Evolutionary conservation across 2,329 filamentous ascomycete genomes (phyloP).

Genomic region (Xylariaceae sp.): DNA sequence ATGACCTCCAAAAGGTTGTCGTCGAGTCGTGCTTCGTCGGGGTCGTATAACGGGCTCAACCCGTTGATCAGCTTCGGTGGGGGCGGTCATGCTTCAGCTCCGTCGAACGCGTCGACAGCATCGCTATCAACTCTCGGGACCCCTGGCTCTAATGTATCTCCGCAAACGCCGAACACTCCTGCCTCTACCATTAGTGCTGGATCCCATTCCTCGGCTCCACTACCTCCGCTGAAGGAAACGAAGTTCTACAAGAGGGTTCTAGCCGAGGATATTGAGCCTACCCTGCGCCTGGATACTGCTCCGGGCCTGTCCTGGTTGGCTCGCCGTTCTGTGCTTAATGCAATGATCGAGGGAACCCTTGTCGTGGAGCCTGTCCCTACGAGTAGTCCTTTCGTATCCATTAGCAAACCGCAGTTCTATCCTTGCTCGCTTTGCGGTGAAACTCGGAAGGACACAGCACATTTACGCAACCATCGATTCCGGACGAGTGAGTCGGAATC

Average conservation of each 20-base stretch:
- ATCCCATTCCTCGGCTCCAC: constrained; percentile 44
- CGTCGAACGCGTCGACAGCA: constrained; percentile 62
- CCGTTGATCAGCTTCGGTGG: constrained; percentile 55
- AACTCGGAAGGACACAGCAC: constrained; percentile 67
- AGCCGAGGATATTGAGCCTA: constrained; percentile 91
- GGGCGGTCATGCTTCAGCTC: constrained; percentile 49
- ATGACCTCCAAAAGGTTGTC: constrained; percentile 65
- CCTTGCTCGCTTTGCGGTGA: constrained; percentile 92
- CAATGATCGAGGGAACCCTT: constrained; percentile 82
- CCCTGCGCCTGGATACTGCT: constrained; percentile 83
- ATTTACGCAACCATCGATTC: constrained; percentile 84
- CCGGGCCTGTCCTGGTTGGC: constrained; percentile 94
- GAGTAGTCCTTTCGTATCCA: constrained; percentile 51
- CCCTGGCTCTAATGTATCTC: constrained; percentile 54
- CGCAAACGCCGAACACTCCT: constrained; percentile 61
- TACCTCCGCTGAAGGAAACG: constrained; percentile 79
- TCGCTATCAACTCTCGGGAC: constrained; percentile 55
- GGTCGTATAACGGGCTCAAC: constrained; percentile 67
- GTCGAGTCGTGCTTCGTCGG: constrained; percentile 70
- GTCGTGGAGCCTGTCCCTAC: constrained; percentile 86
- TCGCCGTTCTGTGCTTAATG: constrained; percentile 78
- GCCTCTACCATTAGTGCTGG: constrained; percentile 54
- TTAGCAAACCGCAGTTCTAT: constrained; percentile 58
- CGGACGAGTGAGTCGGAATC: constrained; percentile 83
- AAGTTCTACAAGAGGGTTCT: constrained; percentile 92